These are phyloP conservation scores for Kokia cookei DNA, from an alignment of 441 rosid species.

Conservation along the genomic window DNA sequence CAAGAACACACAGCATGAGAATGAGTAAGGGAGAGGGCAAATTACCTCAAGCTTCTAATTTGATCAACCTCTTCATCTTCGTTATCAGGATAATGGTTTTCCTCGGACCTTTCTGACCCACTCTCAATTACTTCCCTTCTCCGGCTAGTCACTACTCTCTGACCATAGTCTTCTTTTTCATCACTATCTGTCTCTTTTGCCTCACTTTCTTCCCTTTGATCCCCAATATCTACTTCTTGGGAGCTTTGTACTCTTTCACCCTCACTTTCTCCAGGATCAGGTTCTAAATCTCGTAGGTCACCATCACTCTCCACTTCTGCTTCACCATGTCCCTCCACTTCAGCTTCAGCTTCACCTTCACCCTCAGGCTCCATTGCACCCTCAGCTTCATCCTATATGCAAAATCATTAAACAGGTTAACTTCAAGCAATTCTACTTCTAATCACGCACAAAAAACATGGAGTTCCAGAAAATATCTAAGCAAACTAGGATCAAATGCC, in stretches of 20 bases:
- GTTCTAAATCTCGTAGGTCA: slow-evolving; percentile 58
- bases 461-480: background rate
- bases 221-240: slow-evolving; percentile 69
- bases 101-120: slow-evolving; percentile 87
- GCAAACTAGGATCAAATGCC: background rate
- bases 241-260: slow-evolving; percentile 89
- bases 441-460: background rate
- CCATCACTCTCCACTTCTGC: slow-evolving; percentile 72
- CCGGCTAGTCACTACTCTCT: slow-evolving; percentile 49
- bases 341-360: slow-evolving; percentile 47
- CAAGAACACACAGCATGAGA: background rate
- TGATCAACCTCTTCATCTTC: slow-evolving; percentile 94
- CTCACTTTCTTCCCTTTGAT: slow-evolving; percentile 63
- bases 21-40: background rate
- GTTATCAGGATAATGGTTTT: slow-evolving; percentile 57
- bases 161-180: slow-evolving; percentile 63
- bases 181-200: slow-evolving; percentile 68
- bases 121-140: slow-evolving; percentile 69
- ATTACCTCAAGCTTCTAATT: slow-evolving; percentile 65
- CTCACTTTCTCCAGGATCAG: slow-evolving; percentile 88
- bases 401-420: background rate
- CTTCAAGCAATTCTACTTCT: background rate
- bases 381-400: slow-evolving; percentile 71
- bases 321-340: slow-evolving; percentile 46
- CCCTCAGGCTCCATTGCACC: slow-evolving; percentile 51